phyloP scores from a whole-genome alignment of 2,329 filamentous ascomycete genomes.

The Myriosclerotinia curreyana region DNA sequence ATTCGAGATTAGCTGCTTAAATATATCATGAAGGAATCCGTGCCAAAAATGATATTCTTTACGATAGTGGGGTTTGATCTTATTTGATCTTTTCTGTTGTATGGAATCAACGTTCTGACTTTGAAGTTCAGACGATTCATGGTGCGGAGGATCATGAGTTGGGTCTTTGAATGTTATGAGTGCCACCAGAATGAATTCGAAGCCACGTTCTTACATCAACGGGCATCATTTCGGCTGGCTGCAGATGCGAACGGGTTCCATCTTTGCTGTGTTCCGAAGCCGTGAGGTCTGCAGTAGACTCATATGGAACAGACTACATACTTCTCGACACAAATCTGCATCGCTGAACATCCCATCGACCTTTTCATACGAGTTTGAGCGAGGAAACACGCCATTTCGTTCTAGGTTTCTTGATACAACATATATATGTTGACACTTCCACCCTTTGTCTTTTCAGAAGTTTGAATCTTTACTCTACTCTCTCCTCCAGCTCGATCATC shows the following conservation, averaged over 20 bases:
- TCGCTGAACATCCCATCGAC: background rate
- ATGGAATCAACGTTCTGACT: background rate
- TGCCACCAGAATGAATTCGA: background rate
- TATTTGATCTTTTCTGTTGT: background rate
- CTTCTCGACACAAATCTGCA: constrained; percentile 2
- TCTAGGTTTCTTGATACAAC: background rate
- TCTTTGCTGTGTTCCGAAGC: background rate
- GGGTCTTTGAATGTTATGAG: background rate
- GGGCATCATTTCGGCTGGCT: constrained; percentile 1
- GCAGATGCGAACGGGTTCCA: background rate
- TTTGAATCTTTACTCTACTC: background rate
- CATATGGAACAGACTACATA: background rate
- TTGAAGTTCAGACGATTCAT: background rate
- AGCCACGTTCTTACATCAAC: background rate
- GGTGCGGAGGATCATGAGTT: background rate
- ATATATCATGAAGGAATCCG: constrained; percentile 14
- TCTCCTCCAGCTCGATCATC: background rate
- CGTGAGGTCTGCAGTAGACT: background rate
- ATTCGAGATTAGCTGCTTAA: constrained; percentile 11
- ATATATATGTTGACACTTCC: background rate
- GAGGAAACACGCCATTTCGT: background rate
- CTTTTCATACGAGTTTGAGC: background rate
- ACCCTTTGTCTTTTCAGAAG: background rate
- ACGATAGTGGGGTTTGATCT: constrained; percentile 2
- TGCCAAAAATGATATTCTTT: constrained; percentile 11